Evolutionary conservation across 768 basidiomycete species (phyloP), one percentile per base, ranked within the genome.

Genomic region (Mycena floridula): DNA sequence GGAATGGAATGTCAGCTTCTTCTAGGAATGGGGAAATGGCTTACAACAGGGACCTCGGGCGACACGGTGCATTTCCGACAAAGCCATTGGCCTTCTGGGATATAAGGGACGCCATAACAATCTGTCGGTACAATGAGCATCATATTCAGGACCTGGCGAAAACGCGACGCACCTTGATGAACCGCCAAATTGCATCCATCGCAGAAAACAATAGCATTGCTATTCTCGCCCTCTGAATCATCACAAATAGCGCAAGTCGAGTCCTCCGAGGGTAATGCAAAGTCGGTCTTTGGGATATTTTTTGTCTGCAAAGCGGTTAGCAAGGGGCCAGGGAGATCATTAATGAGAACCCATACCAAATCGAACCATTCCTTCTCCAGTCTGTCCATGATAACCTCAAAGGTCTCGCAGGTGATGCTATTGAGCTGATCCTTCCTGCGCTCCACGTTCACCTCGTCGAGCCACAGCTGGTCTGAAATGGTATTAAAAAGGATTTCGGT

Each of bases 361-460:
- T 94, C 88, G 57, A 97, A 99, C 89, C 93, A 99, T 61, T 98
- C 96, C 69, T 99, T 99, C 72, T 99, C 96, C 51, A 99, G 62
- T 46, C 90, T 79, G 65, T 99, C 96, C 88, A 99, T 94, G 50
- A 98, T 77, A 46, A 98, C 82, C 67, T 98, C 96, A 48, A 99
- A 97, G 1, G 79, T 70, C 59, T 98, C 95, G 58, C 85, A 87
- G 0, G 85, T 66, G 37, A 97, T 79, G 11, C 64, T 68, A 54
- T 85, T 82, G 25, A 82, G 56, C 45, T 83, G 77, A 49, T 85
- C 81, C 48, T 85, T 85, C 65, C 77, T 85, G 23, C 95, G 74
- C 45, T 96, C 91, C 11, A 63, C 54, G 56, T 99, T 99, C 51
- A 92, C 64, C 1, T 72, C 64, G 50, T 96, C 89, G 15, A 99